Evolutionary conservation across 257 asterid genomes (phyloP).

Genomic region (Solanum bulbocastanum): DNA sequence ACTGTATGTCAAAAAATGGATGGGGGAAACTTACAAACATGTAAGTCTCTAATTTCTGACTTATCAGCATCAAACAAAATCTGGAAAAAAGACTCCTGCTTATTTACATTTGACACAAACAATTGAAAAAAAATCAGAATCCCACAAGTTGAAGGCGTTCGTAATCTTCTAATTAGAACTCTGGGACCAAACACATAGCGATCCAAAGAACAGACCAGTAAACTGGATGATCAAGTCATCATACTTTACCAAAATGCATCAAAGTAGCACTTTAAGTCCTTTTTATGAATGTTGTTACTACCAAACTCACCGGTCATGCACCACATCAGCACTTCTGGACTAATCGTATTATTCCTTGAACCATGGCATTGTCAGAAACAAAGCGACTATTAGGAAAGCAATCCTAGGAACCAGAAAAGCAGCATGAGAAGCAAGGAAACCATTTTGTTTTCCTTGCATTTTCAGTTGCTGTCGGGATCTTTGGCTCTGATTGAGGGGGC

Average conservation of each 20-base stretch:
- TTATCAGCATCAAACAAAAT: neutral
- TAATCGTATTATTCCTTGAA: neutral
- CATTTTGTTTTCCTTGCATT: neutral
- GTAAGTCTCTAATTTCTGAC: neutral
- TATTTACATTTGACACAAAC: neutral
- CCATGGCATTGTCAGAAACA: neutral
- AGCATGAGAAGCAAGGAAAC: conserved; percentile 1
- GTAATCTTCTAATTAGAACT: neutral
- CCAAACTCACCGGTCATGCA: neutral
- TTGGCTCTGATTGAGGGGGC: neutral
- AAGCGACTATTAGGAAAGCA: neutral
- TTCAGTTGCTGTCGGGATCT: neutral
- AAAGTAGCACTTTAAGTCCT: neutral
- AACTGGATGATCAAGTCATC: neutral
- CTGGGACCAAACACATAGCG: neutral
- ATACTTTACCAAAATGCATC: neutral
- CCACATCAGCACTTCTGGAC: neutral
- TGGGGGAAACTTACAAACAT: neutral
- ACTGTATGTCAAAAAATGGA: neutral
- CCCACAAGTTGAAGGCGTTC: neutral
- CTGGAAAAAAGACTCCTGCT: neutral
- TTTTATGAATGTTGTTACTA: neutral
- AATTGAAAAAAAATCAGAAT: neutral
- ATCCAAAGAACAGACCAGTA: neutral
- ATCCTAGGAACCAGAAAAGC: neutral